A percentile compares a stretch with the other conserved stretches of the same genome.
phyloP scores from a whole-genome alignment of 768 basidiomycete species.

The Tylopilus plumbeoviolaceoides region DNA sequence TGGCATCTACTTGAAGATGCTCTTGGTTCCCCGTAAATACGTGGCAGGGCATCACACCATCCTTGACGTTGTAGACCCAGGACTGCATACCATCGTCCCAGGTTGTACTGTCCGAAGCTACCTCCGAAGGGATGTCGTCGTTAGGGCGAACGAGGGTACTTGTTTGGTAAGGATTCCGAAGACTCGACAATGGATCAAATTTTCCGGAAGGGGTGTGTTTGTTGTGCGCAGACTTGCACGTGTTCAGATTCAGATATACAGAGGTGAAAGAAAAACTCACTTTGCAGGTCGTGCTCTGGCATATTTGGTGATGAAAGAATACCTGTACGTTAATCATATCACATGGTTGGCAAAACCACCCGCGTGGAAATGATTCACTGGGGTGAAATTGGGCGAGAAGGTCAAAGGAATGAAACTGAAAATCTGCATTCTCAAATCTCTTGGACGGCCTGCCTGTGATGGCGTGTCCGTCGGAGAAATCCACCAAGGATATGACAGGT shows the following conservation, averaged over 20 bases:
- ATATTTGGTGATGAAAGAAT: constrained; percentile 45
- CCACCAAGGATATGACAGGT: constrained; percentile 21
- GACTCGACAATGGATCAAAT: constrained; percentile 15
- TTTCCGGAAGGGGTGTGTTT: constrained; percentile 11
- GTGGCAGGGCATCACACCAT: constrained; percentile 34
- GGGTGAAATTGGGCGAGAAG: constrained; percentile 29
- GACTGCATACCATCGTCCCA: constrained; percentile 34
- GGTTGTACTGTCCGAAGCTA: constrained; percentile 5
- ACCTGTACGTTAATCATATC: constrained; percentile 47
- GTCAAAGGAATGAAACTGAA: constrained; percentile 30
- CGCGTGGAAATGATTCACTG: constrained; percentile 36
- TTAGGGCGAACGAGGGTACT: constrained; percentile 16
- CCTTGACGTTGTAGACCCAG: constrained; percentile 20
- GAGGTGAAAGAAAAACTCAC: constrained; percentile 23
- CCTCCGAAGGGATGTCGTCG: constrained; percentile 13
- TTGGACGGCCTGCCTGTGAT: constrained; percentile 7
- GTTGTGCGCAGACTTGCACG: constrained; percentile 8
- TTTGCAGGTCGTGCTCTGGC: constrained; percentile 38
- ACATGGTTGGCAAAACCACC: constrained; percentile 48
- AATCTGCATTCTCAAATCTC: constrained; percentile 25
- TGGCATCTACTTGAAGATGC: constrained; percentile 38
- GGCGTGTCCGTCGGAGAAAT: constrained; percentile 10
- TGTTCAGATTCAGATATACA: constrained; percentile 7
- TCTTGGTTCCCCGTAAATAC: constrained; percentile 47
- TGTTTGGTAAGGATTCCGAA: constrained; percentile 21